Evolutionary conservation across 768 basidiomycete species (phyloP).

Genomic region (Lyophyllum shimeji): DNA sequence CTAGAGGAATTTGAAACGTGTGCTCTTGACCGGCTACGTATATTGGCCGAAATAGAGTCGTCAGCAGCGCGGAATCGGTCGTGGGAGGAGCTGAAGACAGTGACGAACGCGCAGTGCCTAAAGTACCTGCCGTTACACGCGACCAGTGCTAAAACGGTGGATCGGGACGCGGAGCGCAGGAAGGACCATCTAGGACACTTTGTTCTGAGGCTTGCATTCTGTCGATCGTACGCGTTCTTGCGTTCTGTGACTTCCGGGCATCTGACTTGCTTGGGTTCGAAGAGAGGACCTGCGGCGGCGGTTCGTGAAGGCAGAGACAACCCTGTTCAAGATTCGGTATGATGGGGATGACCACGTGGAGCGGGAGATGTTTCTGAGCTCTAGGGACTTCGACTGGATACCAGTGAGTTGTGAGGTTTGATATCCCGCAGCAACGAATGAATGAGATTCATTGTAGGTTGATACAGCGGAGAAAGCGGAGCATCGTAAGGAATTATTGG

Average conservation of each 20-base stretch:
- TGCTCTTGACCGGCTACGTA: constrained; percentile 83
- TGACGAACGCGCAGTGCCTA: constrained; percentile 61
- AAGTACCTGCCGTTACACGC: constrained; percentile 76
- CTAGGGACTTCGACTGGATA: constrained; percentile 65
- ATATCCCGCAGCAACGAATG: neutral
- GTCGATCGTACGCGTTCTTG: constrained; percentile 76
- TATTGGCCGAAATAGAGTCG: constrained; percentile 90
- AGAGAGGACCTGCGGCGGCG: constrained; percentile 89
- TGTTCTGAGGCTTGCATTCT: constrained; percentile 91
- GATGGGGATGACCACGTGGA: constrained; percentile 62
- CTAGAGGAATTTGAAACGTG: constrained; percentile 94
- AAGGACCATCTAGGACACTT: constrained; percentile 93
- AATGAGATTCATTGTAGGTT: constrained; percentile 38
- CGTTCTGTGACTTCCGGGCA: neutral
- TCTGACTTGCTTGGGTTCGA: neutral
- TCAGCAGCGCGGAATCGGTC: constrained; percentile 80
- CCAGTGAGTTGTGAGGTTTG: constrained; percentile 37
- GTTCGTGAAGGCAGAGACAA: constrained; percentile 87
- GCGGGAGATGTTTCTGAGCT: constrained; percentile 61
- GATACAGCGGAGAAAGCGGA: constrained; percentile 51
- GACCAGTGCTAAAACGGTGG: constrained; percentile 46
- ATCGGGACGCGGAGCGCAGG: constrained; percentile 63
- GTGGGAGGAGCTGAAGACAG: constrained; percentile 72
- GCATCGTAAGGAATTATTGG: constrained; percentile 47
- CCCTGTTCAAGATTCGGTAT: constrained; percentile 81